Evolutionary conservation across 371 early-diverging fungal genomes (phyloP).

Genomic region (Dichotomocladium elegans): DNA sequence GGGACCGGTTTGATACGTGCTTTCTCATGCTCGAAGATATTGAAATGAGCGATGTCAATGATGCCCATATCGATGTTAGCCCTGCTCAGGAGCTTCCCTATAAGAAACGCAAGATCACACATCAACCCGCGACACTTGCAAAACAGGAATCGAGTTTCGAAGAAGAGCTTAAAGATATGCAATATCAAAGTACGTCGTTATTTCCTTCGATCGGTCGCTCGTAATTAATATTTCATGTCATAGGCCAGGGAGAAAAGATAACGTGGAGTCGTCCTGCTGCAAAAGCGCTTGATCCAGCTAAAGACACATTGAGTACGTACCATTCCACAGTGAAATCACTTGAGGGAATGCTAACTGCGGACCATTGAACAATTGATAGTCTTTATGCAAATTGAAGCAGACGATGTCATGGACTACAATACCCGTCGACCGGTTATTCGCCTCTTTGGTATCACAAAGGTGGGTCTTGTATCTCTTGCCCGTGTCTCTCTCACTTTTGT

Average conservation of each 20-base stretch:
- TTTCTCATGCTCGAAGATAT: too few relatives aligned
- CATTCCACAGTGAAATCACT: not conserved
- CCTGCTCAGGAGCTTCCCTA: not conserved
- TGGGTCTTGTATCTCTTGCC: constrained; percentile 24
- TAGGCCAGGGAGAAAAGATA: not conserved
- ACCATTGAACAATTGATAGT: too few relatives aligned
- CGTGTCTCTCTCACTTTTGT: not conserved
- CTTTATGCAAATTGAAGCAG: constrained; percentile 94
- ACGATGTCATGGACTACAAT: constrained; percentile 63
- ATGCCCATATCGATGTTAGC: too few relatives aligned
- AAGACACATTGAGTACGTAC: constrained; percentile 30
- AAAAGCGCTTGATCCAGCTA: constrained; percentile 22
- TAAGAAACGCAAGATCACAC: constrained; percentile 1
- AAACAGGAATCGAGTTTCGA: constrained; percentile 8
- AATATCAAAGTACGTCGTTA: too few relatives aligned
- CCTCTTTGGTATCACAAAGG: constrained; percentile 88
- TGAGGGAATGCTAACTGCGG: not conserved
- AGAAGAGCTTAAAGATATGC: constrained; percentile 8
- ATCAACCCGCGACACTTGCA: constrained; percentile 1
- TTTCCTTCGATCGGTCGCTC: too few relatives aligned
- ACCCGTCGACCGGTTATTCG: constrained; percentile 63
- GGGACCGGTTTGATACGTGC: too few relatives aligned
- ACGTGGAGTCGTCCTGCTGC: constrained; percentile 27
- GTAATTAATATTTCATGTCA: not conserved
- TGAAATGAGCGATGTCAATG: constrained; percentile 7